Evolutionary conservation across 306 rosid species (phyloP).

Genomic region (Quercus wislizeni): DNA sequence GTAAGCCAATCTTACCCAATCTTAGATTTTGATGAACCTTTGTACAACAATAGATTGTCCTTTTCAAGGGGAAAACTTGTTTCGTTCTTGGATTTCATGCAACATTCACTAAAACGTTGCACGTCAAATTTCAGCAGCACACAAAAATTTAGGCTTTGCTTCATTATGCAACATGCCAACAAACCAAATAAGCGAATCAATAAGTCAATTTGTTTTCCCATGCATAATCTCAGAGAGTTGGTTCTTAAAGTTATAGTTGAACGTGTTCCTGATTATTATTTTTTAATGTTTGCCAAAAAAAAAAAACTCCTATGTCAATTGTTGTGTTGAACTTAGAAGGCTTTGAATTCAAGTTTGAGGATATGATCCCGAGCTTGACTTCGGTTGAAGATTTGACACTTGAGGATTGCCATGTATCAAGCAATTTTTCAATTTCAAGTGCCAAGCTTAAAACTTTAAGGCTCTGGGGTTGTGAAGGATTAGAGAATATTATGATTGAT

Average conservation of each 20-base stretch:
- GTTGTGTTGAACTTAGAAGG: background rate
- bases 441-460: background rate
- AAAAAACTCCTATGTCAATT: background rate
- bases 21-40: background rate
- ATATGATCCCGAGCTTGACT: background rate
- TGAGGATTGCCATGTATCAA: background rate
- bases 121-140: background rate
- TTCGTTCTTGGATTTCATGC: background rate
- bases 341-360: background rate
- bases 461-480: background rate
- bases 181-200: background rate
- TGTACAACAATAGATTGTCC: background rate
- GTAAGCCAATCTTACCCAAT: background rate
- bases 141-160: background rate
- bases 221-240: background rate
- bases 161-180: background rate
- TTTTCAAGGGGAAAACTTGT: background rate
- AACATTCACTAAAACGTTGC: background rate
- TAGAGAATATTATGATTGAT: background rate
- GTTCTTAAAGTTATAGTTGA: background rate
- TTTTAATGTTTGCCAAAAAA: background rate
- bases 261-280: background rate
- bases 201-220: background rate
- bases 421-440: background rate
- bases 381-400: background rate